Percentiles rank a stretch among this genome's conserved stretches.
These are phyloP conservation scores for Ustilago curta DNA, from an alignment of 1,284 basidiomycete species.

Conservation along the genomic window DNA sequence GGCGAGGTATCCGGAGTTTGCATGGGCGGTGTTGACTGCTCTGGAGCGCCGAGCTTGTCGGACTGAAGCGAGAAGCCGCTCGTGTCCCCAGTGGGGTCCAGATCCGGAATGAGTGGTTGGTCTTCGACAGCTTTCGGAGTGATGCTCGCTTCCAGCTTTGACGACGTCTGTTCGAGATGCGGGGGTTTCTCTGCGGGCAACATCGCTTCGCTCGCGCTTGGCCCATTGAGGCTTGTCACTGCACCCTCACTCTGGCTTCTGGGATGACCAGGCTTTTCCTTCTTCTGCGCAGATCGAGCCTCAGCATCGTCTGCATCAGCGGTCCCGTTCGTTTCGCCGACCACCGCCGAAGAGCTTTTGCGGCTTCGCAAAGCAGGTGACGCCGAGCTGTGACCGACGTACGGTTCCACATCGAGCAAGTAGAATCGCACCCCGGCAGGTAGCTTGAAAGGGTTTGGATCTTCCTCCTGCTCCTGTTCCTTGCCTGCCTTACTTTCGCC, in stretches of 20 bases:
- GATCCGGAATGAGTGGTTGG: neutral
- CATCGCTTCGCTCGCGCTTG: neutral
- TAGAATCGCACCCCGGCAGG: conserved; percentile 92
- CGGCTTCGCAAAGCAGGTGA: conserved; percentile 32
- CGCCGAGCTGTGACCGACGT: conserved; percentile 39
- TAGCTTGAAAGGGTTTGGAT: conserved; percentile 73
- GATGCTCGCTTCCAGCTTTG: neutral
- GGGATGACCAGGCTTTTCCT: conserved; percentile 11
- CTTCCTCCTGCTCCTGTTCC: conserved; percentile 12
- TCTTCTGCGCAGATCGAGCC: conserved; percentile 7
- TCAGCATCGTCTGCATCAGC: conserved; percentile 5
- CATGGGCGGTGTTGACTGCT: conserved; percentile 43
- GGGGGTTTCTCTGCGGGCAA: neutral
- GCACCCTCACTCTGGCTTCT: conserved; percentile 35
- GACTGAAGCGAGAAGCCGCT: conserved; percentile 38
- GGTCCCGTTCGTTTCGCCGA: neutral
- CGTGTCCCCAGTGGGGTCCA: conserved; percentile 23
- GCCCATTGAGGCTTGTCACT: conserved; percentile 4
- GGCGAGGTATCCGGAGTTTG: conserved; percentile 45
- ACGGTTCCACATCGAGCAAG: conserved; percentile 89
- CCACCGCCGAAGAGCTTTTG: conserved; percentile 39
- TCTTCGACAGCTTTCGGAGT: neutral
- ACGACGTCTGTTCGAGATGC: neutral
- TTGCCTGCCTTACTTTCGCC: conserved; percentile 12
- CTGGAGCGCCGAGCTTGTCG: conserved; percentile 23